phyloP scores from a whole-genome alignment of 2,329 filamentous ascomycete species.

The Dryadomyces quercus-mongolicae region DNA sequence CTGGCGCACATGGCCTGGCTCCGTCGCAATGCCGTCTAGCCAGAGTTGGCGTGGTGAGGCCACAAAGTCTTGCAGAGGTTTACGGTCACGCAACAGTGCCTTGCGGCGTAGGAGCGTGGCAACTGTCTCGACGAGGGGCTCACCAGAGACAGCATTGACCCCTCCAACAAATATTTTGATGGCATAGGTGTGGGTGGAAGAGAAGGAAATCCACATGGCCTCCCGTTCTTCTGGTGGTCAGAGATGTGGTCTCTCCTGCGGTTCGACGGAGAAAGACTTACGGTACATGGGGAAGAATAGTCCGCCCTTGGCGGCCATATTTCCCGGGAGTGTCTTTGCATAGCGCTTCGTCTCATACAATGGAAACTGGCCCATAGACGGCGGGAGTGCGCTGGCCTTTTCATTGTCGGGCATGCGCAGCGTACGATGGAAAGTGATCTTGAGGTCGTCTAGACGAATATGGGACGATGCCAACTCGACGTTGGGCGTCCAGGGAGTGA shows the following conservation, averaged over 20 bases:
- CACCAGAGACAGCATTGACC: slow-evolving; percentile 6
- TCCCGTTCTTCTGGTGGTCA: too few relatives aligned
- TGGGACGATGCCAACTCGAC: too few relatives aligned
- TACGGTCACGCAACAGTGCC: neutral
- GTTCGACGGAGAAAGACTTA: neutral
- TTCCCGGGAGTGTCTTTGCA: neutral
- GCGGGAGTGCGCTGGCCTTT: slow-evolving; percentile 20
- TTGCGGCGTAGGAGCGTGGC: neutral
- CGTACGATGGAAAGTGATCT: slow-evolving; percentile 26
- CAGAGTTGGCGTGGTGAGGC: slow-evolving; percentile 1
- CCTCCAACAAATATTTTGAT: slow-evolving; percentile 5
- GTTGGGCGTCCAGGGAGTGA: too few relatives aligned
- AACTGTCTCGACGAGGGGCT: neutral
- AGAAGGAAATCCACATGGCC: slow-evolving; percentile 7
- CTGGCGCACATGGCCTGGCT: slow-evolving; percentile 4
- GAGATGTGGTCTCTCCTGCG: neutral
- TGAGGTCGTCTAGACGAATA: slow-evolving; percentile 13
- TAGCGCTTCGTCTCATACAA: neutral
- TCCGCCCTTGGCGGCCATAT: slow-evolving; percentile 4
- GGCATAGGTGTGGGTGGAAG: neutral
- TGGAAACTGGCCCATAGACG: slow-evolving; percentile 24
- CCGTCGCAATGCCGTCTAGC: slow-evolving; percentile 4
- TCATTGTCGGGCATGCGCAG: slow-evolving; percentile 29
- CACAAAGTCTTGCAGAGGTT: slow-evolving; percentile 5
- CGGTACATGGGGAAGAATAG: slow-evolving; percentile 8